These are phyloP conservation scores for Coemansia sp. DNA, from an alignment of 192 early-diverging fungal species.

Conservation along the genomic window DNA sequence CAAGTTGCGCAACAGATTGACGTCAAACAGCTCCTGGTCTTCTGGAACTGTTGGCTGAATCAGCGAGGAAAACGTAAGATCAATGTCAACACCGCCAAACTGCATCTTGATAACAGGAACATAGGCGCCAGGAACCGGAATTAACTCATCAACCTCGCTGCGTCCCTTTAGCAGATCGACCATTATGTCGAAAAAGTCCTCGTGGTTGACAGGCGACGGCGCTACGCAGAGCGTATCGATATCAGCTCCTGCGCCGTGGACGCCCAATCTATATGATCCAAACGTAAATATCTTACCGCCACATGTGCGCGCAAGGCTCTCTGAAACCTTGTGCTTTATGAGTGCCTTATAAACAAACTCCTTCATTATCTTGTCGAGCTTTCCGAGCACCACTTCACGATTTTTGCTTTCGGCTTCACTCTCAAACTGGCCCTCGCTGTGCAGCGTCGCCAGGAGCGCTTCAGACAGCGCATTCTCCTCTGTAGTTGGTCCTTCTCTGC, in stretches of 20 bases:
- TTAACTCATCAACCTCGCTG: conserved; percentile 83
- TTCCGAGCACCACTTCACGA: conserved; percentile 82
- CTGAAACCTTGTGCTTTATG: conserved; percentile 73
- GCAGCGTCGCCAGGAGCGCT: conserved; percentile 68
- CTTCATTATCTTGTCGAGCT: conserved; percentile 85
- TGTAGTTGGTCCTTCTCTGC: conserved; percentile 58
- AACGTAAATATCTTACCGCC: conserved; percentile 98
- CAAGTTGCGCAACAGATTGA: conserved; percentile 79
- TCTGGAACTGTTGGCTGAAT: conserved; percentile 75
- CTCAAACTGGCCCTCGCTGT: conserved; percentile 81
- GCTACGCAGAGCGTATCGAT: conserved; percentile 97
- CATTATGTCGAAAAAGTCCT: conserved; percentile 93
- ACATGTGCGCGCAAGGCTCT: conserved; percentile 78
- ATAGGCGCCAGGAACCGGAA: conserved; percentile 84
- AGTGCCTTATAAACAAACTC: conserved; percentile 86
- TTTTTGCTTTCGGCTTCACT: conserved; percentile 78
- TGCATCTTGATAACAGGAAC: conserved; percentile 95
- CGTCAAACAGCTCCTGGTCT: conserved; percentile 81
- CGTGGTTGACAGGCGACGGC: conserved; percentile 83
- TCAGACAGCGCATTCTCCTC: conserved; percentile 72
- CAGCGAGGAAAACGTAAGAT: conserved; percentile 89
- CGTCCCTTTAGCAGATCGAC: conserved; percentile 77
- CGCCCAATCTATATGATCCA: conserved; percentile 94
- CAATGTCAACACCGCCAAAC: conserved; percentile 89
- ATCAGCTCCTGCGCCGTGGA: conserved; percentile 93